Percentiles rank a stretch among this genome's conserved stretches.
Evolutionary conservation across 108 stramenopile genomes (phyloP).

Genomic region (Nitzschia sp.): DNA sequence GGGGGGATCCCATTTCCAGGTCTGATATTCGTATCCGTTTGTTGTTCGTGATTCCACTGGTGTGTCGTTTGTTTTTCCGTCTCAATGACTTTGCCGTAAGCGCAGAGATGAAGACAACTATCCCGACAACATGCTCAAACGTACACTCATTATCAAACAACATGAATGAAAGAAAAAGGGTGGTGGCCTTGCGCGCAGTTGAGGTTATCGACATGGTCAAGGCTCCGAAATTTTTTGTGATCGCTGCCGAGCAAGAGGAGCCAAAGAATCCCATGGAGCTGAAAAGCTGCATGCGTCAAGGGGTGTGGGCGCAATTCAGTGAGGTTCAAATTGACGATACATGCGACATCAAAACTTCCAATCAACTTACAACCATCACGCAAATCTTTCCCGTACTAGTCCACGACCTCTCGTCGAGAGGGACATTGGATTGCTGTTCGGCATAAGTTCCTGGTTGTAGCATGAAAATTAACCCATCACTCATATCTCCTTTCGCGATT

Average conservation of each 20-base stretch:
- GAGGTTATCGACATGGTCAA: conserved; percentile 89
- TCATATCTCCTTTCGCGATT: conserved; percentile 65
- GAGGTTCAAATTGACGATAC: background rate
- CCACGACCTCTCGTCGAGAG: conserved; percentile 67
- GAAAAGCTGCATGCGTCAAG: conserved; percentile 41
- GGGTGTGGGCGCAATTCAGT: background rate
- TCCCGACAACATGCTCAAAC: conserved; percentile 74
- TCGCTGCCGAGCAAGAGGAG: conserved; percentile 81
- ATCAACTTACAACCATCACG: conserved; percentile 41
- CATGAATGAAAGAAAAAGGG: conserved; percentile 86
- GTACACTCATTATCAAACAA: conserved; percentile 87
- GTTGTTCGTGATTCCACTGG: background rate
- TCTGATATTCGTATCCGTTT: background rate
- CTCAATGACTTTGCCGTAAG: conserved; percentile 71
- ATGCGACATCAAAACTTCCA: background rate
- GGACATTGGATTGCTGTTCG: conserved; percentile 63
- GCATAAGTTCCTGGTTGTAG: conserved; percentile 72
- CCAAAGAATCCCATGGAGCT: conserved; percentile 84
- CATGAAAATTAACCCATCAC: conserved; percentile 64
- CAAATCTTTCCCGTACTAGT: conserved; percentile 52
- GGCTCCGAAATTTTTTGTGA: conserved; percentile 91
- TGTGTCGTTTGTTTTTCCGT: conserved; percentile 29
- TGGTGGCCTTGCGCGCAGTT: conserved; percentile 87
- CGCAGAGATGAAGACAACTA: conserved; percentile 72
- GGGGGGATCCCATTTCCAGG: background rate